Conservation (phyloP, 768 basidiomycete genomes). For the Leccinum longicurvipes region DNA sequence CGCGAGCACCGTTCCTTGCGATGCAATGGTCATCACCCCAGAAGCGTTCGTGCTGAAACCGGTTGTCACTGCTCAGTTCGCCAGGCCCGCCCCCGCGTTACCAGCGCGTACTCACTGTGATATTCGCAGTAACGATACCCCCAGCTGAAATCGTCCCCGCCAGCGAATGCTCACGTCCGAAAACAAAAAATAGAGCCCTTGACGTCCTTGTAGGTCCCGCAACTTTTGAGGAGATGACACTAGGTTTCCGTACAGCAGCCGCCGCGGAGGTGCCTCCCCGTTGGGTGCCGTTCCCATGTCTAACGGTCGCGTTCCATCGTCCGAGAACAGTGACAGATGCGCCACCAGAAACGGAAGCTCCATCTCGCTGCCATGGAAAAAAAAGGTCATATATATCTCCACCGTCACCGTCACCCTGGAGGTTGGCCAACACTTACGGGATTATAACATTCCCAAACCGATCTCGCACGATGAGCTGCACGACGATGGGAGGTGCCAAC, state of each 20-base stretch:
- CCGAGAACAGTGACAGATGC: constrained; percentile 71
- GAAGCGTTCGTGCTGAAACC: constrained; percentile 45
- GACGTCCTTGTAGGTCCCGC: constrained; percentile 75
- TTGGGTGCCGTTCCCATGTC: constrained; percentile 59
- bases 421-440: constrained; percentile 57
- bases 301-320: constrained; percentile 59
- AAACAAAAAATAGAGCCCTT: constrained; percentile 86
- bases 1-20: constrained; percentile 65
- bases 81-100: constrained; percentile 6
- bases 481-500: constrained; percentile 80
- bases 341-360: constrained; percentile 88
- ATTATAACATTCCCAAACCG: constrained; percentile 65
- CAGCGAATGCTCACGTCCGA: constrained; percentile 85
- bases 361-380: constrained; percentile 54
- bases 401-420: constrained; percentile 17
- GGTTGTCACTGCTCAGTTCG: constrained; percentile 16
- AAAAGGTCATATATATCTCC: constrained; percentile 21
- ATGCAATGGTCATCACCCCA: constrained; percentile 48
- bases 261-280: constrained; percentile 43
- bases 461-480: constrained; percentile 74
- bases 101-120: constrained; percentile 55
- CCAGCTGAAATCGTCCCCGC: constrained; percentile 72
- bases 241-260: constrained; percentile 79
- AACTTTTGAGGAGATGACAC: constrained; percentile 80
- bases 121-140: constrained; percentile 69